Conservation (phyloP, 2,329 filamentous ascomycete species). For the Diaporthe batatas region DNA sequence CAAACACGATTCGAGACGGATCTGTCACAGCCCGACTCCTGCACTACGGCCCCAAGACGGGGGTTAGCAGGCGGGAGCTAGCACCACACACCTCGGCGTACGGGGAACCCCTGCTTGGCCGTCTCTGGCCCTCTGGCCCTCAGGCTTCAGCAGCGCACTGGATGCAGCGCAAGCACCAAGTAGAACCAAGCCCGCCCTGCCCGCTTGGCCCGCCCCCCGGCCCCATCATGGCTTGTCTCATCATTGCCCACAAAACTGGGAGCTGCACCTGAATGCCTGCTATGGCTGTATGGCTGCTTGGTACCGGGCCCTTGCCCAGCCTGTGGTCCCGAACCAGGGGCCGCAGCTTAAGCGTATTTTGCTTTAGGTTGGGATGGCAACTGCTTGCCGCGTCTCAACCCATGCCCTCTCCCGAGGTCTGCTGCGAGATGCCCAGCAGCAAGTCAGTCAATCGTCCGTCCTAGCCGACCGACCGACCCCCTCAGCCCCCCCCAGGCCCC, state of each 20-base stretch:
- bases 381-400: constrained; percentile 18
- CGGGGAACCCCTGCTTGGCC: constrained; percentile 16
- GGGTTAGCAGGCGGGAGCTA: constrained; percentile 4
- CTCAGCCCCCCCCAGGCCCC: too few relatives aligned
- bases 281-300: neutral
- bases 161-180: constrained; percentile 11
- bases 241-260: neutral
- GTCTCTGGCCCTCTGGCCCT: neutral
- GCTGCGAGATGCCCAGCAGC: neutral
- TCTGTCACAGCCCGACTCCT: constrained; percentile 59
- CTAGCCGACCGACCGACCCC: neutral
- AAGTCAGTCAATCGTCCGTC: too few relatives aligned
- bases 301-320: constrained; percentile 3
- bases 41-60: constrained; percentile 35
- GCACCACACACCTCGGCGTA: neutral
- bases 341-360: constrained; percentile 23
- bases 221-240: constrained; percentile 39
- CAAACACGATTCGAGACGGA: constrained; percentile 64
- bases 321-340: constrained; percentile 24
- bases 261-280: neutral
- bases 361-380: constrained; percentile 41
- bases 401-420: neutral
- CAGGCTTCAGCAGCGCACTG: neutral
- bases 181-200: neutral
- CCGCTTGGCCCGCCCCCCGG: constrained; percentile 6